A percentile compares a stretch with the other conserved stretches of the same genome.
Conservation (phyloP, 805 yeast genomes). For the Starmerella apis region DNA sequence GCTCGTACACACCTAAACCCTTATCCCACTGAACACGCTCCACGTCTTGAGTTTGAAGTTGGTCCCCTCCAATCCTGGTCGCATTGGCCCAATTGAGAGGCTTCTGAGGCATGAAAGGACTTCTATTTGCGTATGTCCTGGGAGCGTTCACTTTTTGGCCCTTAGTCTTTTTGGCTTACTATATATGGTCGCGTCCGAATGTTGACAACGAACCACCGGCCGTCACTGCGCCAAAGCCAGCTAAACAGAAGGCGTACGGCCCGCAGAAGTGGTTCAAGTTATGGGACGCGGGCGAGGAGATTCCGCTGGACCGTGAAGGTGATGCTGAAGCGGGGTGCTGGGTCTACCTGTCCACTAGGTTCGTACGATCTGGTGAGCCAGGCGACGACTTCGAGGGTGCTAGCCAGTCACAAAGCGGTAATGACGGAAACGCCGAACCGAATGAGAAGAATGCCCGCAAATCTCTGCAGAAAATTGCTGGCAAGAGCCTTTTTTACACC, state of each 20-base stretch:
- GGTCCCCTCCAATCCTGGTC: too few species aligned
- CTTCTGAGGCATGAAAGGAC: neutral
- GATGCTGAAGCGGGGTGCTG: constrained; percentile 18
- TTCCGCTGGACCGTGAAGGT: constrained; percentile 7
- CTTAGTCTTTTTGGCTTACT: constrained; percentile 36
- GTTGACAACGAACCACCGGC: neutral
- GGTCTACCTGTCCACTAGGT: constrained; percentile 17
- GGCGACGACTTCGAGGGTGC: constrained; percentile 11
- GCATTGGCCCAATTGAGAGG: neutral
- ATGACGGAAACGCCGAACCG: too few species aligned
- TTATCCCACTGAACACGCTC: too few species aligned
- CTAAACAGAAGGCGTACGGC: neutral
- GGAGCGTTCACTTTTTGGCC: constrained; percentile 84
- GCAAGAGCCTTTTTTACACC: neutral
- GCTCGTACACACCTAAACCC: neutral
- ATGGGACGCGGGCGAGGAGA: neutral
- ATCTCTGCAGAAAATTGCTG: constrained; percentile 47
- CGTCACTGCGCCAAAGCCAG: neutral
- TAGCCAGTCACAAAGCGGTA: too few species aligned
- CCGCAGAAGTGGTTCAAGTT: neutral
- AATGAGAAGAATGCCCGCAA: constrained; percentile 45
- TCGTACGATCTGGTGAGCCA: constrained; percentile 7
- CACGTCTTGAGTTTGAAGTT: too few species aligned
- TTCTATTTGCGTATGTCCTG: constrained; percentile 41
- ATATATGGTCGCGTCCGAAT: constrained; percentile 11